Percentiles rank a stretch among this genome's conserved stretches.
Evolutionary conservation across 2,329 filamentous ascomycete species (phyloP).

Genomic region (Amesomyces nigricolor): DNA sequence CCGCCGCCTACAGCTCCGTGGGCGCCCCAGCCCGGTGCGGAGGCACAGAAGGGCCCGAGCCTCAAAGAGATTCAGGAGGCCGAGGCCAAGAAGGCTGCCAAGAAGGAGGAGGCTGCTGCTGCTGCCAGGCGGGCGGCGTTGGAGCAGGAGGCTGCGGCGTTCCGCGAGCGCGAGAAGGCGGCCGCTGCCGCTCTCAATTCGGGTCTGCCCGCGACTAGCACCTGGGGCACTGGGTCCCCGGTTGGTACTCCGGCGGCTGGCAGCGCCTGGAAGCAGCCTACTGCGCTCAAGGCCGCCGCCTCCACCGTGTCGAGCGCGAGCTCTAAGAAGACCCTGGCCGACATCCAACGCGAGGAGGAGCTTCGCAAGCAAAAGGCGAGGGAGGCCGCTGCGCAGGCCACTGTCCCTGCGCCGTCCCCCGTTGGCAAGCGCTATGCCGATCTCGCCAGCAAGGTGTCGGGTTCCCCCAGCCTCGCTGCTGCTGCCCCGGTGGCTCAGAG

Average conservation of each 20-base stretch:
- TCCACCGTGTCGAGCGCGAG: conserved; percentile 32
- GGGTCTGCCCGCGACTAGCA: conserved; percentile 80
- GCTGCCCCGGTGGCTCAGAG: conserved; percentile 37
- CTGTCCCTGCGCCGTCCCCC: conserved; percentile 40
- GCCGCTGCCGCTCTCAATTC: conserved; percentile 52
- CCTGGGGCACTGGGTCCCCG: conserved; percentile 78
- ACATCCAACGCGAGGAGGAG: conserved; percentile 97
- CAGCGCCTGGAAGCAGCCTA: conserved; percentile 64
- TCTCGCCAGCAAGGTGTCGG: conserved; percentile 68
- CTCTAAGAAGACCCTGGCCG: conserved; percentile 82
- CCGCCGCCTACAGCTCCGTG: conserved; percentile 81
- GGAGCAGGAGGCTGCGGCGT: conserved; percentile 68
- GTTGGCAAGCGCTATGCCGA: conserved; percentile 88
- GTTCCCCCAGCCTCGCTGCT: conserved; percentile 37
- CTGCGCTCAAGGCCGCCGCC: conserved; percentile 38
- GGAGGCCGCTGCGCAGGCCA: conserved; percentile 43
- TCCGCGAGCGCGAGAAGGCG: conserved; percentile 55
- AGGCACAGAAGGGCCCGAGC: conserved; percentile 75
- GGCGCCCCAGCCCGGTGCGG: conserved; percentile 75
- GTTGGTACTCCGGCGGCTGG: conserved; percentile 45
- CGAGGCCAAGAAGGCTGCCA: conserved; percentile 87
- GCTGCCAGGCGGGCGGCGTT: conserved; percentile 70
- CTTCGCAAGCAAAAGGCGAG: conserved; percentile 71
- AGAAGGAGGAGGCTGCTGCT: conserved; percentile 74
- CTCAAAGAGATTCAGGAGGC: conserved; percentile 95